Conservation (phyloP, 1,284 basidiomycete genomes). For the Ganoderma lingzhi region DNA sequence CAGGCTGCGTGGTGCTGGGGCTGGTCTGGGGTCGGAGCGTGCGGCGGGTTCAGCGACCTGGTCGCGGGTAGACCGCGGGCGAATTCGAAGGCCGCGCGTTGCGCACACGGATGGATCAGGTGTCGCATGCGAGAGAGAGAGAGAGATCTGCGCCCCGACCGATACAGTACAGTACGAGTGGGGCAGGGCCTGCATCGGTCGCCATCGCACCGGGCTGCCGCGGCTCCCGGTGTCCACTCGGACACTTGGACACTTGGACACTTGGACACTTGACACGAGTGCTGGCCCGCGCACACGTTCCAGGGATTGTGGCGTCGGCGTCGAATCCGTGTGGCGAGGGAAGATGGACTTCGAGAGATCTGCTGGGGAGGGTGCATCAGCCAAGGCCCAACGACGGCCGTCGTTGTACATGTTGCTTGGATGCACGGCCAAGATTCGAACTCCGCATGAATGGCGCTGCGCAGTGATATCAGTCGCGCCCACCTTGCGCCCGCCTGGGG, state of each 20-base stretch:
- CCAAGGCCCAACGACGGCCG: neutral
- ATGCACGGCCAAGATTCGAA: neutral
- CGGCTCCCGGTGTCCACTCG: neutral
- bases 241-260: no score
- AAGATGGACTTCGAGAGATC: no score
- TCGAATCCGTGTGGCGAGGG: neutral
- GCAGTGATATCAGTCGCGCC: neutral
- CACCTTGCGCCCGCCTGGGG: neutral
- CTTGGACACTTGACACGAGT: no score
- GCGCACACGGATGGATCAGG: neutral
- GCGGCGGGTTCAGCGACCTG: neutral
- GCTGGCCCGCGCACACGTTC: neutral
- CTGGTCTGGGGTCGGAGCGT: neutral
- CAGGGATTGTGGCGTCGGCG: constrained; percentile 7
- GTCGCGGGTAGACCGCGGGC: constrained; percentile 6
- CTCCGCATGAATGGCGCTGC: constrained; percentile 2
- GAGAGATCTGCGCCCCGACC: neutral
- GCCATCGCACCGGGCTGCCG: neutral
- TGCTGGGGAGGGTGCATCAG: neutral
- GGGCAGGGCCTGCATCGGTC: neutral
- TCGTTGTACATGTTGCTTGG: neutral
- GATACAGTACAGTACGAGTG: neutral
- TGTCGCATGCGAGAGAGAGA: neutral
- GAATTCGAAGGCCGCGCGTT: constrained; percentile 10
- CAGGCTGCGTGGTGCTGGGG: neutral